phyloP scores from a whole-genome alignment of 345 rosid genomes.

The Gossypium longicalyx region DNA sequence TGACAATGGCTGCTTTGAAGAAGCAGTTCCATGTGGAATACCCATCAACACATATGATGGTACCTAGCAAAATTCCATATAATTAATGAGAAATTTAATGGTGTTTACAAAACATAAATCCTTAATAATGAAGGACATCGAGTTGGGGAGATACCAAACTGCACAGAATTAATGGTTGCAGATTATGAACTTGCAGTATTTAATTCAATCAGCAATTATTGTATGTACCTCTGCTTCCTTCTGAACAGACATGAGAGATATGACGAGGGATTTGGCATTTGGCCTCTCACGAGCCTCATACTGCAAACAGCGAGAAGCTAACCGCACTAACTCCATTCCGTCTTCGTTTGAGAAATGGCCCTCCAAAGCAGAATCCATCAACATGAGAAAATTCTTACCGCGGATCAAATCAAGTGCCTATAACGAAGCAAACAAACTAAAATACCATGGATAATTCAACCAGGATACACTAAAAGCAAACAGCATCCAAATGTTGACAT shows the following conservation, averaged over 20 bases:
- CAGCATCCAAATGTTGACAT: neutral
- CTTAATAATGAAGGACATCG: neutral
- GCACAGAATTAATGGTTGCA: neutral
- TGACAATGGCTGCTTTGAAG: constrained; percentile 40
- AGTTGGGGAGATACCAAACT: neutral
- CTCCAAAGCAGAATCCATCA: constrained; percentile 97
- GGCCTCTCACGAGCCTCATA: constrained; percentile 94
- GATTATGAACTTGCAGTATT: neutral
- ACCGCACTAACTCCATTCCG: constrained; percentile 73
- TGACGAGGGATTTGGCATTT: constrained; percentile 79
- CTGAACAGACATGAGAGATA: constrained; percentile 68
- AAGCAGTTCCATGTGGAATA: constrained; percentile 44
- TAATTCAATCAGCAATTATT: neutral
- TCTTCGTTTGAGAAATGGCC: constrained; percentile 94
- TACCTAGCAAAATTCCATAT: constrained; percentile 40
- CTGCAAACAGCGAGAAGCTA: constrained; percentile 88
- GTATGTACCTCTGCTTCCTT: constrained; percentile 69
- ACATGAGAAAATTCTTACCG: constrained; percentile 79
- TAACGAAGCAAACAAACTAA: constrained; percentile 11
- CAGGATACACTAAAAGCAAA: neutral
- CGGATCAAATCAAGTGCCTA: constrained; percentile 98
- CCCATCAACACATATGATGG: constrained; percentile 58
- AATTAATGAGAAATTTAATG: constrained; percentile 15
- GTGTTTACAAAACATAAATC: neutral
- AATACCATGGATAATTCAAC: neutral